These are phyloP conservation scores for Styphnolobium japonicum DNA, from an alignment of 306 rosid genomes.

Conservation along the genomic window DNA sequence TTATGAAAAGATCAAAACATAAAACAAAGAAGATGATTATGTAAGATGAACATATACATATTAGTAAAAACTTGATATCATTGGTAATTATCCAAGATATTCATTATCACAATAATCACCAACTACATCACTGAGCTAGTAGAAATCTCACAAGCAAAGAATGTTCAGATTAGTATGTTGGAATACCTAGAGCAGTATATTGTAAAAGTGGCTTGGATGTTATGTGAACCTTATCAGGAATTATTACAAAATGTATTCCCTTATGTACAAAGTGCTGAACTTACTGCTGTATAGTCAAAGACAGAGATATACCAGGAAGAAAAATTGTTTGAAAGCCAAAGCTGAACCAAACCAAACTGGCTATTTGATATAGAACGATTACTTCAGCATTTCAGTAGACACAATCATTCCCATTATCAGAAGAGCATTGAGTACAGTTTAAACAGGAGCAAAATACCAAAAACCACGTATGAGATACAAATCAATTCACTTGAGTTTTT, in stretches of 20 bases:
- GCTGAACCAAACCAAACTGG: neutral
- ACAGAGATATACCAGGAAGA: neutral
- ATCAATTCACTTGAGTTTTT: neutral
- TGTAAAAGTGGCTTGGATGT: neutral
- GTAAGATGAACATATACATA: neutral
- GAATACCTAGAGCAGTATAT: neutral
- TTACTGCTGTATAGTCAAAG: neutral
- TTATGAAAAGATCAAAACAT: neutral
- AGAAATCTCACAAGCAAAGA: neutral
- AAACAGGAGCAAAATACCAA: neutral
- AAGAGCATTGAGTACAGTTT: too few relatives aligned
- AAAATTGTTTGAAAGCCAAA: neutral
- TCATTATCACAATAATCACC: neutral
- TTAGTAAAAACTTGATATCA: neutral
- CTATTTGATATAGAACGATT: neutral
- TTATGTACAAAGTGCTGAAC: neutral
- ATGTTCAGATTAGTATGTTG: neutral
- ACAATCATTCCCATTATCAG: neutral
- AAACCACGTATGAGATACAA: neutral
- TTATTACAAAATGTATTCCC: neutral
- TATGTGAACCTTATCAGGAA: neutral
- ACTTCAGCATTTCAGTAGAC: neutral
- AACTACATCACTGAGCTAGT: neutral
- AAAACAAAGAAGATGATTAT: neutral
- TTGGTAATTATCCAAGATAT: neutral